phyloP scores from a whole-genome alignment of 192 early-diverging fungal genomes.

The Podila verticillata region DNA sequence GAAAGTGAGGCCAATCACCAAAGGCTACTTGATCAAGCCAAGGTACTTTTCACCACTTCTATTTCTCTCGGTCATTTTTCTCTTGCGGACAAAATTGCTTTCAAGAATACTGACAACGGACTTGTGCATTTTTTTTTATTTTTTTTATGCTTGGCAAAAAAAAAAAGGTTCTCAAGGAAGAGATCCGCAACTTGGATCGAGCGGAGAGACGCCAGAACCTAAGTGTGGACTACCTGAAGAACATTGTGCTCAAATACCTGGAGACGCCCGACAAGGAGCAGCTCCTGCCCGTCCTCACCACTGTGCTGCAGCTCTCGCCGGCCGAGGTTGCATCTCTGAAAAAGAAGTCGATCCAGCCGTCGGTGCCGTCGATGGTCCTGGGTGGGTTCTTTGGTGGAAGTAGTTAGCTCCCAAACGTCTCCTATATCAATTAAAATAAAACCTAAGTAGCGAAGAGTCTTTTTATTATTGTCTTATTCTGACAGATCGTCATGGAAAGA shows the following conservation, averaged over 20 bases:
- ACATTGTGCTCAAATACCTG: conserved; percentile 74
- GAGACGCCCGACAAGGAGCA: conserved; percentile 60
- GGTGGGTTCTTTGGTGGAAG: conserved; percentile 45
- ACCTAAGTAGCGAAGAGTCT: no score
- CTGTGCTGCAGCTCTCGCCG: conserved; percentile 56
- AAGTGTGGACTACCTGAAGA: conserved; percentile 76
- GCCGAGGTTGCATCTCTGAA: conserved; percentile 45
- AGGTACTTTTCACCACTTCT: conserved; percentile 41
- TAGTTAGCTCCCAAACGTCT: not conserved
- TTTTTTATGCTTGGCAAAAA: no score
- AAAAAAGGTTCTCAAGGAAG: conserved; percentile 69
- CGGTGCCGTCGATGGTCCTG: conserved; percentile 29
- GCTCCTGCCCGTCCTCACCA: conserved; percentile 52
- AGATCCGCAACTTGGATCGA: conserved; percentile 67
- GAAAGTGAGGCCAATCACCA: conserved; percentile 64
- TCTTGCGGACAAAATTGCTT: not conserved
- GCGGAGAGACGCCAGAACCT: conserved; percentile 71
- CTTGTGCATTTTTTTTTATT: not conserved
- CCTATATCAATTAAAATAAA: no score
- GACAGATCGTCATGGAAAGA: no score
- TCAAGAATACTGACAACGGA: conserved; percentile 1
- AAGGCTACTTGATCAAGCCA: conserved; percentile 60
- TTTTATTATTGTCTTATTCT: no score
- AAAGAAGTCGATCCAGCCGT: conserved; percentile 38
- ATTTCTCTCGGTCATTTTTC: not conserved